Percentiles rank a stretch among this genome's conserved stretches.
These are phyloP conservation scores for Candida neerlandica DNA, from an alignment of 1,139 yeast genomes.

Conservation along the genomic window DNA sequence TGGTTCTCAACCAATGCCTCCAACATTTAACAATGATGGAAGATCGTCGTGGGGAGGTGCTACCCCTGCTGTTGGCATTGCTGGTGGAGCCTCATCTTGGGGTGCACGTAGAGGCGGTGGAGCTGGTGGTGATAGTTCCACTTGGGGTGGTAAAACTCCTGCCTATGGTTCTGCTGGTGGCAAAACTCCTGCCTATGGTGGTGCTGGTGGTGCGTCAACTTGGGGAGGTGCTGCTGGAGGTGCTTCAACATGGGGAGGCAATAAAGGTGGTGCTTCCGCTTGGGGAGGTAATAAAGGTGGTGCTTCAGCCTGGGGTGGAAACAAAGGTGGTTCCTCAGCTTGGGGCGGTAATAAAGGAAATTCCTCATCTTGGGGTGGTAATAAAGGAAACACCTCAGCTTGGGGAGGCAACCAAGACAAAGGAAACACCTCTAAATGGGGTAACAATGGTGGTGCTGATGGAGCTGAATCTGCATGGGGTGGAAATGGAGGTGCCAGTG, in stretches of 20 bases:
- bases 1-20: constrained; percentile 42
- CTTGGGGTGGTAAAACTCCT: constrained; percentile 22
- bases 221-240: constrained; percentile 22
- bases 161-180: constrained; percentile 21
- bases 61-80: constrained; percentile 31
- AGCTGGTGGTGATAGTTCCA: constrained; percentile 9
- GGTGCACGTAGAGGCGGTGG: constrained; percentile 27
- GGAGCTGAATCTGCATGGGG: constrained; percentile 30
- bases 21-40: constrained; percentile 36
- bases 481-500: constrained; percentile 38
- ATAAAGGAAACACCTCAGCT: constrained; percentile 27
- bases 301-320: constrained; percentile 39
- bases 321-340: constrained; percentile 37
- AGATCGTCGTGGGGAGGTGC: constrained; percentile 46
- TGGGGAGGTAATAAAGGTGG: constrained; percentile 31
- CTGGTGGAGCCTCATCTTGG: constrained; percentile 28
- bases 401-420: constrained; percentile 31
- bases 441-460: constrained; percentile 22
- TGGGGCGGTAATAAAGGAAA: constrained; percentile 31
- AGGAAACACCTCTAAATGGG: constrained; percentile 34
- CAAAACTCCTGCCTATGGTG: constrained; percentile 20
- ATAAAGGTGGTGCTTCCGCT: constrained; percentile 25
- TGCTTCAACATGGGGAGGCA: constrained; percentile 33
- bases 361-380: constrained; percentile 34
- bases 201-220: constrained; percentile 29